phyloP scores from a whole-genome alignment of 2,329 filamentous ascomycete species.

The Didymella keratinophila region DNA sequence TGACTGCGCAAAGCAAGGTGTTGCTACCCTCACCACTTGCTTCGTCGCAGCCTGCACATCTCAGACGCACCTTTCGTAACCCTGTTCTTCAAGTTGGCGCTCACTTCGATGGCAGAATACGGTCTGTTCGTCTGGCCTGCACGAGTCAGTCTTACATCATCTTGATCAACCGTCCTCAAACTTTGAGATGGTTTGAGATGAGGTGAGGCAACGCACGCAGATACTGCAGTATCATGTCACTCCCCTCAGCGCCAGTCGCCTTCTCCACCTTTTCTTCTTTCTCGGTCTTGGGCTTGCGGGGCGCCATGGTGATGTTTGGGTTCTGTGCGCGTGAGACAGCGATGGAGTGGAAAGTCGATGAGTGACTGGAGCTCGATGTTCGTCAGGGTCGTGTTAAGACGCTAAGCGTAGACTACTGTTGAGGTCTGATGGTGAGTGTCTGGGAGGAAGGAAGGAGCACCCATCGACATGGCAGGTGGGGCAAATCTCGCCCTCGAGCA shows the following conservation, averaged over 20 bases:
- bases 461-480: slow-evolving; percentile 20
- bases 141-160: no score
- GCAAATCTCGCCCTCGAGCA: slow-evolving; percentile 1
- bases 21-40: no score
- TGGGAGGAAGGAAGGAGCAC: slow-evolving; percentile 15
- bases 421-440: background rate
- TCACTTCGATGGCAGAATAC: slow-evolving; percentile 66
- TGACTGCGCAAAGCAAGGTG: no score
- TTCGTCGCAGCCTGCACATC: no score
- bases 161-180: no score
- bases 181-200: no score
- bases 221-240: slow-evolving; percentile 59
- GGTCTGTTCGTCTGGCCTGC: slow-evolving; percentile 63
- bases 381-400: background rate
- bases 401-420: background rate
- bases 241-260: slow-evolving; percentile 46
- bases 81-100: slow-evolving; percentile 67
- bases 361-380: no score
- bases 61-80: slow-evolving; percentile 60
- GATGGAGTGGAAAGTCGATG: no score
- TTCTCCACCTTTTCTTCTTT: slow-evolving; percentile 46
- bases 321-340: no score
- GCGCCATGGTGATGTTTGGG: slow-evolving; percentile 38
- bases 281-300: slow-evolving; percentile 46
- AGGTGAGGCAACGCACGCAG: slow-evolving; percentile 53